A percentile compares a stretch with the other conserved stretches of the same genome.
Conservation (phyloP, 2,329 filamentous ascomycete species). For the Alternaria sp. region DNA sequence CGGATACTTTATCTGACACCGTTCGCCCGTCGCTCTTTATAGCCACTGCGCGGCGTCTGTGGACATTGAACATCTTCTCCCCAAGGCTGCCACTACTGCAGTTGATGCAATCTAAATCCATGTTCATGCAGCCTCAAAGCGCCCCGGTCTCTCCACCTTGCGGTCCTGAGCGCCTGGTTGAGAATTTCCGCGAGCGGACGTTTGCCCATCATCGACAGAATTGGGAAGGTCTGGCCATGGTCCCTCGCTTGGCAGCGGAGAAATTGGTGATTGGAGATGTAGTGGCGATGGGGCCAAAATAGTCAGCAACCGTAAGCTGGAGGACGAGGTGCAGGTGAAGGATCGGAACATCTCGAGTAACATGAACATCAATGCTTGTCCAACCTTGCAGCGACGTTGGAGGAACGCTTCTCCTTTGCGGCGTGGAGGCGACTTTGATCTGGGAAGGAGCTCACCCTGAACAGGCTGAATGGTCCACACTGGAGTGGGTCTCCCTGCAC, state of each 20-base stretch:
- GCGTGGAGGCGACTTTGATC: background rate
- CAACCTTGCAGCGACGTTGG: background rate
- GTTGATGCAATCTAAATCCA: slow-evolving; percentile 21
- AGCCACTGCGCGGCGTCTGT: background rate
- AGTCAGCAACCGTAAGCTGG: background rate
- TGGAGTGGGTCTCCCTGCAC: background rate
- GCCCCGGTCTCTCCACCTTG: slow-evolving; percentile 11
- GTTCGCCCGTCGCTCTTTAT: slow-evolving; percentile 9
- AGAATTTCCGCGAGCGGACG: slow-evolving; percentile 24
- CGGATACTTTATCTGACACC: background rate
- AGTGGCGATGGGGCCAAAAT: background rate
- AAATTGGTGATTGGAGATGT: slow-evolving; percentile 32
- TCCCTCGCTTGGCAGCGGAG: slow-evolving; percentile 25
- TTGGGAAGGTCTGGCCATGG: slow-evolving; percentile 15
- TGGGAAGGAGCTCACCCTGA: background rate
- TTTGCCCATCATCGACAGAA: slow-evolving; percentile 14
- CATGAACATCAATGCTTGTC: background rate
- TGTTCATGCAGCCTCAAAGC: slow-evolving; percentile 15
- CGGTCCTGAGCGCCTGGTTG: slow-evolving; percentile 3
- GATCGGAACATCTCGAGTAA: background rate
- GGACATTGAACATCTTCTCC: background rate
- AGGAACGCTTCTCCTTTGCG: background rate
- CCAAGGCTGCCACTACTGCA: slow-evolving; percentile 4
- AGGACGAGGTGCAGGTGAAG: background rate
- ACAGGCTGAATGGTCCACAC: background rate